Evolutionary conservation across 2,329 filamentous ascomycete genomes (phyloP).

Genomic region (Fonsecaea multimorphosa): DNA sequence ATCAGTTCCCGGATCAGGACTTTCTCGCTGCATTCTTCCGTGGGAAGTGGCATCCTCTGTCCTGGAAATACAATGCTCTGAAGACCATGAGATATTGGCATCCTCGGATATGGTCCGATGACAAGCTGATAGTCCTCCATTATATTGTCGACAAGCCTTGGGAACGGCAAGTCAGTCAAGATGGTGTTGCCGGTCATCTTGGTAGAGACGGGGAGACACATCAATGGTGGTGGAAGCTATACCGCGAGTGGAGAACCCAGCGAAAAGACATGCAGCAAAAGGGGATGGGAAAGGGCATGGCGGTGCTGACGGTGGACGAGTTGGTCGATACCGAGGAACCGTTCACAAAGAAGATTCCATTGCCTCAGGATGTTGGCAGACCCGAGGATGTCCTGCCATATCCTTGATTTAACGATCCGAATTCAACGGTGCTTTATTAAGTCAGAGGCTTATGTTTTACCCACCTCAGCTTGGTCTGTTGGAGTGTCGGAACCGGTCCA

Average conservation of each 20-base stretch:
- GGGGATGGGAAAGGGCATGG: slow-evolving; percentile 16
- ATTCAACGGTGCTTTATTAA: not conserved
- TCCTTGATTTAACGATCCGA: not conserved
- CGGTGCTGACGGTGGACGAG: slow-evolving; percentile 25
- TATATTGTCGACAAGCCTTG: slow-evolving; percentile 65
- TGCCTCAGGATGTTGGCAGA: slow-evolving; percentile 32
- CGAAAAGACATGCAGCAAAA: slow-evolving; percentile 24
- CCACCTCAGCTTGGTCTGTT: not conserved
- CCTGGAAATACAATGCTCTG: slow-evolving; percentile 60
- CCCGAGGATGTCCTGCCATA: slow-evolving; percentile 34
- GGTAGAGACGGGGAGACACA: slow-evolving; percentile 60
- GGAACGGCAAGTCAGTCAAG: slow-evolving; percentile 50
- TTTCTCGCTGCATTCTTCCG: slow-evolving; percentile 59
- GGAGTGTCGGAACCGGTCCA: not conserved
- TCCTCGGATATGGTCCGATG: slow-evolving; percentile 57
- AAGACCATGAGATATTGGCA: slow-evolving; percentile 64
- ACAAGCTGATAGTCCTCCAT: slow-evolving; percentile 56
- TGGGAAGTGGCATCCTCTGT: slow-evolving; percentile 51
- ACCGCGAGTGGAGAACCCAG: slow-evolving; percentile 47
- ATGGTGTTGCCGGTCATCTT: slow-evolving; percentile 56
- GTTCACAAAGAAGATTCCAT: slow-evolving; percentile 29
- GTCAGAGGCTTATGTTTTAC: not conserved
- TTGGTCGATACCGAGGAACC: slow-evolving; percentile 31
- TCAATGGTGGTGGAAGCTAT: slow-evolving; percentile 60
- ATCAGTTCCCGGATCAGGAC: slow-evolving; percentile 62